Evolutionary conservation across 2,329 filamentous ascomycete species (phyloP), one percentile per base, ranked within the genome.

Genomic region (Arthrinium phaeospermum): DNA sequence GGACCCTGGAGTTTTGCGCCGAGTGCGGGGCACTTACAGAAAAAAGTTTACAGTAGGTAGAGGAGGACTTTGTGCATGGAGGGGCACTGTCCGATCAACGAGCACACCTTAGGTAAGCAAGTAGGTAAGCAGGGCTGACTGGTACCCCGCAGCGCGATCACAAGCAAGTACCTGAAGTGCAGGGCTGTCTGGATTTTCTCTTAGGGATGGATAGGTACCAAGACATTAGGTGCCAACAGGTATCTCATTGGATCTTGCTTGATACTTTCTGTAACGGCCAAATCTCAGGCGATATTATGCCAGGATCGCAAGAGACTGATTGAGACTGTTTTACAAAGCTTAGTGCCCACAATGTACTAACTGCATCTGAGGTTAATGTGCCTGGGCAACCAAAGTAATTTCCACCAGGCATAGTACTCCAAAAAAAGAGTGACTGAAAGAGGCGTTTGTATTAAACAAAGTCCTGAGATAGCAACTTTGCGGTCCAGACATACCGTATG

Each of bases 1-100:
- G 57, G 34, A 64, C 57, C 57, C 57, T 64, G 57, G 34, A 41
- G 57, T 64, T 64, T 41, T 64, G 57, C 57, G 57, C 57, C 22
- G 34, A 30, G 24, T 64, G 57, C 57, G 57, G 57, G 57, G 57
- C 57, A 64, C 10, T 41, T 4, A 19, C 37, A 64, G 34, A 41
- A 27, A 64, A 64, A 30, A 30, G 27, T 30, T 30, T 30, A 30
- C 27, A 30, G 27, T 64, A 41, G 57, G 41, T 64, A 64, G 57
- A 10, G 19, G 41, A 64, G 30, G 19, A 64, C 57, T 64, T 64
- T 64, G 57, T 64, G 57, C 57, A 64, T 41, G 57, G 57, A 64
- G 57, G 19, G 57, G 57, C 34, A n/a, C 19, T 64, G 24, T 64
- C 57, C 57, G 57, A 64, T 37, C 57, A 64, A 30, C 19, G 19